These are phyloP conservation scores for Stenogyne calaminthoides DNA, from an alignment of 305 asterid species.

Conservation along the genomic window DNA sequence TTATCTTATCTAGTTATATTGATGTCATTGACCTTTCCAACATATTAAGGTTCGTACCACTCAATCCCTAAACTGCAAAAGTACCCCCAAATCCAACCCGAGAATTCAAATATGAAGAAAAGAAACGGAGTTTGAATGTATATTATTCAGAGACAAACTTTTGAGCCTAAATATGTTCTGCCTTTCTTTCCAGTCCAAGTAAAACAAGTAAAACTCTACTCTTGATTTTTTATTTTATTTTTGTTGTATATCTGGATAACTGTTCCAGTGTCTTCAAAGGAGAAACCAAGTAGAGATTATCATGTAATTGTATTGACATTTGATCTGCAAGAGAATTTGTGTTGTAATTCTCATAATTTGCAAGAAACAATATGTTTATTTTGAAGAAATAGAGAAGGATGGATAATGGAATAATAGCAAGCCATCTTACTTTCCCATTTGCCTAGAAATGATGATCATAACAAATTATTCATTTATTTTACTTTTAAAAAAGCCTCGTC, in stretches of 20 bases:
- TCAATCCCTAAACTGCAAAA: conserved; percentile 4
- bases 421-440: conserved; percentile 8
- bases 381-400: not conserved
- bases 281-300: not conserved
- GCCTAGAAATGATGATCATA: not conserved
- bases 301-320: not conserved
- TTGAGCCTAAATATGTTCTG: not conserved
- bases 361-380: not conserved
- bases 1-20: not conserved
- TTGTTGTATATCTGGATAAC: not conserved
- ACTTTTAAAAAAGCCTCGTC: not conserved
- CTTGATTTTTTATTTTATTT: not conserved
- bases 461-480: not conserved
- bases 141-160: not conserved
- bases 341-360: not conserved
- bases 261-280: not conserved
- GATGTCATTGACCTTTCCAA: not conserved
- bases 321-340: not conserved
- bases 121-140: not conserved
- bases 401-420: not conserved
- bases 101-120: not conserved
- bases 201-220: not conserved
- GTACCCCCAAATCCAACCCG: not conserved
- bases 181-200: not conserved
- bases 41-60: not conserved